Base-by-base conservation (phyloP, 352 stramenopile species). In the Phytopythium cucurbitacearum region DNA sequence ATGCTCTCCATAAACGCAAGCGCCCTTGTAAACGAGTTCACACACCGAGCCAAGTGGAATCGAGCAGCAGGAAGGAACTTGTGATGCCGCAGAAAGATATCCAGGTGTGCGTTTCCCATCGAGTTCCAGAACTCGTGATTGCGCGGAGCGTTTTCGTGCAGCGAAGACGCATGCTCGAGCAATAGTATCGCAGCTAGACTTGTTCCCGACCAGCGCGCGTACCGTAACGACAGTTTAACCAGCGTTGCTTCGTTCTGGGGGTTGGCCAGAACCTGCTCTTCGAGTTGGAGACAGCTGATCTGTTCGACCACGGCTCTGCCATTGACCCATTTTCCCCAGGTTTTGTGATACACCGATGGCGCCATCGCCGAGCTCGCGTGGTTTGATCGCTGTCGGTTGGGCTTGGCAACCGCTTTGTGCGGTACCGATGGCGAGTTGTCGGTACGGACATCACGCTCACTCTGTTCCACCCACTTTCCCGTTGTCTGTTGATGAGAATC, bases 41-140 rank as follows among this genome's bases (percentile, higher is more conserved):
- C 40, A 34, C 64, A 71, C 39, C 74, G 77, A 39, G 21, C 60
- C 7, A 88, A 49, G 49, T 88, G 77, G 59, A 87, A 87, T 8
- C 53, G 59, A 0, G 75, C 67, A 15, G 68, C 41, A 0, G 77
- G 67, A 9, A 86, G 56, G 57, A 84, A 88, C 60, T 90, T 90
- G 10, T 75, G 75, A 38, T 87, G 52, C 4, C 75, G 53, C 53
- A 88, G 59, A 38, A 88, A 88, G 10, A 87, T 60, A 28, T 87
- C 62, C 54, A 88, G 64, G 43, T 88, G 77, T 1, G 76, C 76
- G 5, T 76, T 86, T 28, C 80, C 77, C 21, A 87, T 59, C 51
- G 63, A 71, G 53, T 85, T 80, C 80, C 80, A 90, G 47, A 87
- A 90, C 13, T 86, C 77, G 59, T 78, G 77, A 3, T 57, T 73